phyloP scores from a whole-genome alignment of 306 rosid genomes.

The Inga laurina region DNA sequence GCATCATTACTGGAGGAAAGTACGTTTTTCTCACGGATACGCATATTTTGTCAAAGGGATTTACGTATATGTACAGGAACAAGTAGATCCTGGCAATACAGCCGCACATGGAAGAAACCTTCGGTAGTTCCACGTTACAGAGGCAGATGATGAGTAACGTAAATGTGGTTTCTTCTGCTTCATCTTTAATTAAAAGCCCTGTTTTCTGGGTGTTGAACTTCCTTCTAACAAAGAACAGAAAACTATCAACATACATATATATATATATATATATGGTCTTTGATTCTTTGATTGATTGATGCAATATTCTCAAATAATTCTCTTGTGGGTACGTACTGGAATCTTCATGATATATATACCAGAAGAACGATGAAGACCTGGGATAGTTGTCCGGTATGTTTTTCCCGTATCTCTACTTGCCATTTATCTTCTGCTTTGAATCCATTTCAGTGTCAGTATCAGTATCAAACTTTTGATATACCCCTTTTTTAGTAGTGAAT shows the following conservation, averaged over 20 bases:
- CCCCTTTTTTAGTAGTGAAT: neutral
- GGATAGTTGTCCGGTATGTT: slow-evolving; percentile 28
- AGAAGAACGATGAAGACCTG: slow-evolving; percentile 13
- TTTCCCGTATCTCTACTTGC: neutral
- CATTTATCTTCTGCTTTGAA: neutral
- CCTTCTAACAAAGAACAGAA: neutral
- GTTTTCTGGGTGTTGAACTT: neutral
- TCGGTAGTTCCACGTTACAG: neutral
- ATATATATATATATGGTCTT: neutral
- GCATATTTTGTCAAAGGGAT: neutral
- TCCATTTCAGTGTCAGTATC: neutral
- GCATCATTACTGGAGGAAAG: neutral
- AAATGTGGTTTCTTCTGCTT: neutral
- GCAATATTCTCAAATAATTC: neutral
- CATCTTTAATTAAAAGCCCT: neutral
- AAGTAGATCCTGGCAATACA: neutral
- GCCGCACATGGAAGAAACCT: neutral
- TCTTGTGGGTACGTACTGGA: neutral
- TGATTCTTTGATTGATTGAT: neutral
- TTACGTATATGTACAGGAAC: neutral
- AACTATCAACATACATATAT: neutral
- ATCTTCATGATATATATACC: neutral
- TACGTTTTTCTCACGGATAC: neutral
- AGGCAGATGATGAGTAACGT: neutral
- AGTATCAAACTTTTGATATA: too few relatives aligned